These are phyloP conservation scores for Magnolia changhungtana DNA, from an alignment of 164 flowering plant genomes.

Conservation along the genomic window DNA sequence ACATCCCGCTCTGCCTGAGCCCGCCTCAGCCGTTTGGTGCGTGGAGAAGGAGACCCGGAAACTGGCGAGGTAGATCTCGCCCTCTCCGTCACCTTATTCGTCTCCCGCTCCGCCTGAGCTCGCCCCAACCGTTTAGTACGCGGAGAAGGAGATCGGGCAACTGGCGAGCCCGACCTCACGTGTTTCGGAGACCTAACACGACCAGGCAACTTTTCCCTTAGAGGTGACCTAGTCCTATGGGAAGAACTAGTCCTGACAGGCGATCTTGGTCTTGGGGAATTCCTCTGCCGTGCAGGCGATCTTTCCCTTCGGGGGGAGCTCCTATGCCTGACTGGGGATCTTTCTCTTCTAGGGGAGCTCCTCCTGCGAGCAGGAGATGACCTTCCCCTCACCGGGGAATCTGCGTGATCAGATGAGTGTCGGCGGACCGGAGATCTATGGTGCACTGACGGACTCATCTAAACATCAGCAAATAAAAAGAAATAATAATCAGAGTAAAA, in stretches of 20 bases:
- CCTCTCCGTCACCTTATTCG: conserved; percentile 23
- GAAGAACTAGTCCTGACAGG: conserved; percentile 29
- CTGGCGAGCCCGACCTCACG: conserved; percentile 22
- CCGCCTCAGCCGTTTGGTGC: conserved; percentile 4
- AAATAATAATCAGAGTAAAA: no score
- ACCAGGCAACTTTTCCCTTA: conserved; percentile 26
- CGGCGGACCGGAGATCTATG: conserved; percentile 21
- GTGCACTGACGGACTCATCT: conserved; percentile 26
- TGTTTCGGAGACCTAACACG: conserved; percentile 29
- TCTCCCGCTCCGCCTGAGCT: conserved; percentile 39
- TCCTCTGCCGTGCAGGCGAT: conserved; percentile 33
- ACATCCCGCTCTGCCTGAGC: conserved; percentile 1
- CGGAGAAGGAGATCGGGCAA: conserved; percentile 51
- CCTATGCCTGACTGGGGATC: conserved; percentile 32
- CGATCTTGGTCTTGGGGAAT: conserved; percentile 36
- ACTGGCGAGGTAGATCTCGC: conserved; percentile 3
- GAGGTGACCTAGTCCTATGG: conserved; percentile 20
- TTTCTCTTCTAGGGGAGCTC: conserved; percentile 42
- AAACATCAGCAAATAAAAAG: neutral
- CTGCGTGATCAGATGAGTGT: conserved; percentile 24
- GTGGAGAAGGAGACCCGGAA: conserved; percentile 8
- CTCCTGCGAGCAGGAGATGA: conserved; percentile 34
- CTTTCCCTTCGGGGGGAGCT: conserved; percentile 28
- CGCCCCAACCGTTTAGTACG: conserved; percentile 42
- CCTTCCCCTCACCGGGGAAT: conserved; percentile 39